phyloP scores from a whole-genome alignment of 768 basidiomycete genomes.

The Mycena kentingensis region DNA sequence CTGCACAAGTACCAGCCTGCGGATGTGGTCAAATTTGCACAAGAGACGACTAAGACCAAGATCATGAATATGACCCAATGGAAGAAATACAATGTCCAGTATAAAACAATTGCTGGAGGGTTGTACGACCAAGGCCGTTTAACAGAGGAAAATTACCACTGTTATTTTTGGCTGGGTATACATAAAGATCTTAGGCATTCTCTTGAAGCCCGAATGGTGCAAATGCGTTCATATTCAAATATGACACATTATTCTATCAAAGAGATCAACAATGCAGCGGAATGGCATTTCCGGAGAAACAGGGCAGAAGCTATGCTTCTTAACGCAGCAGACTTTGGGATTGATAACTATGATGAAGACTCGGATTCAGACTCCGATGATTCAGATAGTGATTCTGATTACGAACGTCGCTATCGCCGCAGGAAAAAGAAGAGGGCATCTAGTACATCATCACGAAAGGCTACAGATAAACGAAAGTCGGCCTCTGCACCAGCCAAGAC shows the following conservation, averaged over 20 bases:
- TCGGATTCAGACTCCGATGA: not conserved
- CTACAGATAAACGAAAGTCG: not conserved
- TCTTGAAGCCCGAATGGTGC: constrained; percentile 4
- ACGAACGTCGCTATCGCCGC: no score
- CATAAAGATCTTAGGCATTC: not conserved
- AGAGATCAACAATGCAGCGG: not conserved
- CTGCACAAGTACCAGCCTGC: not conserved
- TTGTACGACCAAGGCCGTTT: not conserved
- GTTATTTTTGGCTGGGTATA: constrained; percentile 19
- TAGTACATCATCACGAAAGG: not conserved
- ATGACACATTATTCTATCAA: not conserved
- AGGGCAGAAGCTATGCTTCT: constrained; percentile 1
- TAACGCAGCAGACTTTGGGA: not conserved
- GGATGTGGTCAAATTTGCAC: constrained; percentile 6
- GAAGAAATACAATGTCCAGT: constrained; percentile 10
- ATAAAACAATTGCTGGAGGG: constrained; percentile 16
- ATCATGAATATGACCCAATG: constrained; percentile 12
- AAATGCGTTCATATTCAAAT: not conserved
- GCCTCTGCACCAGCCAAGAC: not conserved
- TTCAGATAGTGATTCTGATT: constrained; percentile 2
- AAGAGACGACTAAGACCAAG: not conserved
- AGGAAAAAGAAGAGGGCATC: not conserved
- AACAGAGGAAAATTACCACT: not conserved
- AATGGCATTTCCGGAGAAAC: constrained; percentile 7
- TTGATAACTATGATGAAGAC: not conserved